Evolutionary conservation across 208 protist genomes (phyloP).

Genomic region (Acanthamoeba lenticulata): DNA sequence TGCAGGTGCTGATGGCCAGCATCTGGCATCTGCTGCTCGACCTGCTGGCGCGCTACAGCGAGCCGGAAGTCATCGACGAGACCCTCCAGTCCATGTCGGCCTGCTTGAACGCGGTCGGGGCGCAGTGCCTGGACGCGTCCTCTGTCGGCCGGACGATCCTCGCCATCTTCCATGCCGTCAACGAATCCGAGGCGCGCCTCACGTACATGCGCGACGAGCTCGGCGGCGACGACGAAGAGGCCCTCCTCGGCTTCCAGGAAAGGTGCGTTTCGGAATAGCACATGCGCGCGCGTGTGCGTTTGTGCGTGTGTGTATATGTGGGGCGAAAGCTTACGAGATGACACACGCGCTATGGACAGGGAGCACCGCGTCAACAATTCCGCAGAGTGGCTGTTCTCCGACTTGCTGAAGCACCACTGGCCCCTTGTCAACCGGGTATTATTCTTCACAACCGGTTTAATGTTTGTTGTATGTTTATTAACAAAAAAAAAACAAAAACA

Average conservation of each 20-base stretch:
- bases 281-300: no score
- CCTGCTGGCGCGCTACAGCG: background rate
- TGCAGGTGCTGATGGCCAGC: background rate
- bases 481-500: no score
- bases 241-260: background rate
- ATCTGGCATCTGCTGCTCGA: background rate
- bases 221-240: background rate
- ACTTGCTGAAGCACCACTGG: background rate
- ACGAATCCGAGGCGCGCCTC: background rate
- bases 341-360: background rate
- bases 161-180: background rate
- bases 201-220: background rate
- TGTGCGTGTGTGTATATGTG: no score
- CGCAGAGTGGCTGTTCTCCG: background rate
- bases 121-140: background rate
- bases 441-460: background rate
- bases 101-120: background rate
- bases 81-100: background rate
- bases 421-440: background rate
- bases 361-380: background rate
- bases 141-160: background rate
- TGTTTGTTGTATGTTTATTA: background rate
- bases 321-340: no score
- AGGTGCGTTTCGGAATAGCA: background rate
- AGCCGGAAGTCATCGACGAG: background rate